A percentile compares a stretch with the other conserved stretches of the same genome.
These are phyloP conservation scores for Kazachstania sp. DNA, from an alignment of 1,139 yeast species.

Conservation along the genomic window DNA sequence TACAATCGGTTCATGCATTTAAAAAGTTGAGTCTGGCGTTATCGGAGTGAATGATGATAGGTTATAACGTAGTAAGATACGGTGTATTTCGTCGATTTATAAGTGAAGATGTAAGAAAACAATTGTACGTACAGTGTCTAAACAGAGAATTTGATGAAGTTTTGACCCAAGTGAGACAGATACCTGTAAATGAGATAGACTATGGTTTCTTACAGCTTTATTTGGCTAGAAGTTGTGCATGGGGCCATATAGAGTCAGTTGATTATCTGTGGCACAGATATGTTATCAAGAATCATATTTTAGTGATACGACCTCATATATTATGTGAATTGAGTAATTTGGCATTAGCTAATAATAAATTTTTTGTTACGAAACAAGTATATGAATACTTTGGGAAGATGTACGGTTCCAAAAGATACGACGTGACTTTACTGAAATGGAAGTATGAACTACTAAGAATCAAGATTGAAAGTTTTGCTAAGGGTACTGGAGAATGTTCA, in stretches of 20 bases:
- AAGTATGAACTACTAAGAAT: slow-evolving; percentile 20
- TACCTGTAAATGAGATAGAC: slow-evolving; percentile 18
- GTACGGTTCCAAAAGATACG: slow-evolving; percentile 7
- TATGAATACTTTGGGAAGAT: slow-evolving; percentile 16
- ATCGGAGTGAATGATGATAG: too few species aligned
- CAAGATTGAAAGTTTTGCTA: slow-evolving; percentile 27
- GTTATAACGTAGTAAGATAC: not conserved
- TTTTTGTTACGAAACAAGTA: slow-evolving; percentile 19
- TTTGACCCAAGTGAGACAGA: slow-evolving; percentile 10
- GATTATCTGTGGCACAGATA: slow-evolving; percentile 26
- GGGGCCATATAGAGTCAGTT: slow-evolving; percentile 24
- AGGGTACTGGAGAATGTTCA: slow-evolving; percentile 13
- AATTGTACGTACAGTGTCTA: slow-evolving; percentile 17
- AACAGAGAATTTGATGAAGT: slow-evolving; percentile 21
- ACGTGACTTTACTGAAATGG: slow-evolving; percentile 6
- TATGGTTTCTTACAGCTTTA: slow-evolving; percentile 20
- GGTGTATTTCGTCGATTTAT: slow-evolving; percentile 6
- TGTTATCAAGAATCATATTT: slow-evolving; percentile 16
- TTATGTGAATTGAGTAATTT: slow-evolving; percentile 23
- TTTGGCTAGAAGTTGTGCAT: slow-evolving; percentile 20
- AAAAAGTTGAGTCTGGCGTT: too few species aligned
- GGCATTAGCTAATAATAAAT: slow-evolving; percentile 17
- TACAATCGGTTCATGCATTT: too few species aligned
- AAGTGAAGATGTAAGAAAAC: slow-evolving; percentile 11
- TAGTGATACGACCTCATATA: slow-evolving; percentile 19